Evolutionary conservation across 179 eudicot species (phyloP).

Genomic region (Beta macrorhiza): DNA sequence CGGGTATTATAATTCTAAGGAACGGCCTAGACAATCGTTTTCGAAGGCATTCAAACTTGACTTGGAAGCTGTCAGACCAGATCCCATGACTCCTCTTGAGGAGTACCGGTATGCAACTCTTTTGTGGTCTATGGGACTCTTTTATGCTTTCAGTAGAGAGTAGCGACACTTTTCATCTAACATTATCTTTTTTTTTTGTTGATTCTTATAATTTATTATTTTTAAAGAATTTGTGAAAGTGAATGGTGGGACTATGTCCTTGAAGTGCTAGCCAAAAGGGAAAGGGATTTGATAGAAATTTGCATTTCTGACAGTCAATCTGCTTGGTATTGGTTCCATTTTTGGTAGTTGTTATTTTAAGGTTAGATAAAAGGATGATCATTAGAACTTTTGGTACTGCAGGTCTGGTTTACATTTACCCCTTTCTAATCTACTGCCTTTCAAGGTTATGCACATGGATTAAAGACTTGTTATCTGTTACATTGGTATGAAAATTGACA

Average conservation of each 20-base stretch:
- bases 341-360: background rate
- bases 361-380: background rate
- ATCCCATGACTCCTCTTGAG: constrained; percentile 78
- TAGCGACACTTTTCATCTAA: background rate
- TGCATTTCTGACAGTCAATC: background rate
- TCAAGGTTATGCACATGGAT: background rate
- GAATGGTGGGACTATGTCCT: background rate
- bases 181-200: background rate
- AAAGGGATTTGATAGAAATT: background rate
- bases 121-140: constrained; percentile 5
- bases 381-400: background rate
- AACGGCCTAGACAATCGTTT: constrained; percentile 65
- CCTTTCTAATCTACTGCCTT: background rate
- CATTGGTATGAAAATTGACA: background rate
- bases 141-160: background rate
- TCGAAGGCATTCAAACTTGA: constrained; percentile 81
- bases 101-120: constrained; percentile 62
- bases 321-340: background rate
- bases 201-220: background rate
- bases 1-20: constrained; percentile 80
- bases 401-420: background rate
- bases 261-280: background rate
- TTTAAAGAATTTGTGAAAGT: background rate
- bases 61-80: constrained; percentile 86
- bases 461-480: background rate